phyloP scores from a whole-genome alignment of 306 rosid species.

The Myrica gale region DNA sequence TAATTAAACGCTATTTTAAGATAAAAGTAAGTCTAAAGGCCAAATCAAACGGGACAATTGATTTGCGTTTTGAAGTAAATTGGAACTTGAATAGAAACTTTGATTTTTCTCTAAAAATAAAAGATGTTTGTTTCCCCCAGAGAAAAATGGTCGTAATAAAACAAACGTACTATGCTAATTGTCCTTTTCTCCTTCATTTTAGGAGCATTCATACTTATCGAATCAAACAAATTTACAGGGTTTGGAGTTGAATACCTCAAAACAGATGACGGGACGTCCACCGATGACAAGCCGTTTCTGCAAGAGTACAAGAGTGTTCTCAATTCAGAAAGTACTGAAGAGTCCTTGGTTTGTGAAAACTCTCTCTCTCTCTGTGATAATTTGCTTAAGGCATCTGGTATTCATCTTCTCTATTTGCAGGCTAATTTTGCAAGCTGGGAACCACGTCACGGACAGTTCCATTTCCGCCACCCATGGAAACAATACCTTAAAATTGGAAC shows the following conservation, averaged over 20 bases:
- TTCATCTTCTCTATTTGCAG: conserved; percentile 24
- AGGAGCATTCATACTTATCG: too few relatives aligned
- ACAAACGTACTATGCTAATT: too few relatives aligned
- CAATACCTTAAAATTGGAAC: conserved; percentile 68
- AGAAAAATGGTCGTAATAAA: too few relatives aligned
- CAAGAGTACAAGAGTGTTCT: conserved; percentile 68
- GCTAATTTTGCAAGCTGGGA: conserved; percentile 91
- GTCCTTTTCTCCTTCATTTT: too few relatives aligned
- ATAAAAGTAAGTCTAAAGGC: too few relatives aligned
- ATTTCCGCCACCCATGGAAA: conserved; percentile 77
- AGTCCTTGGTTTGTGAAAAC: conserved; percentile 43
- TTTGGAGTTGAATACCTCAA: conserved; percentile 58
- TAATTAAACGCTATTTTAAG: too few relatives aligned
- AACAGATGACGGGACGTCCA: conserved; percentile 11
- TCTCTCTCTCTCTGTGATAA: background rate
- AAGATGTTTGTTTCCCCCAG: too few relatives aligned
- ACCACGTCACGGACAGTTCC: conserved; percentile 77
- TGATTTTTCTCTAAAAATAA: too few relatives aligned
- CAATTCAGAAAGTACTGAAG: conserved; percentile 65
- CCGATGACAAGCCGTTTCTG: conserved; percentile 43
- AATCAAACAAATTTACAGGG: conserved; percentile 38
- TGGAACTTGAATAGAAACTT: too few relatives aligned
- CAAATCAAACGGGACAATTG: too few relatives aligned
- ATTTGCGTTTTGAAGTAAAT: too few relatives aligned
- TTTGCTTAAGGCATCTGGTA: background rate